phyloP scores from a whole-genome alignment of 2,329 filamentous ascomycete genomes.

The Fusarium goolgardi region DNA sequence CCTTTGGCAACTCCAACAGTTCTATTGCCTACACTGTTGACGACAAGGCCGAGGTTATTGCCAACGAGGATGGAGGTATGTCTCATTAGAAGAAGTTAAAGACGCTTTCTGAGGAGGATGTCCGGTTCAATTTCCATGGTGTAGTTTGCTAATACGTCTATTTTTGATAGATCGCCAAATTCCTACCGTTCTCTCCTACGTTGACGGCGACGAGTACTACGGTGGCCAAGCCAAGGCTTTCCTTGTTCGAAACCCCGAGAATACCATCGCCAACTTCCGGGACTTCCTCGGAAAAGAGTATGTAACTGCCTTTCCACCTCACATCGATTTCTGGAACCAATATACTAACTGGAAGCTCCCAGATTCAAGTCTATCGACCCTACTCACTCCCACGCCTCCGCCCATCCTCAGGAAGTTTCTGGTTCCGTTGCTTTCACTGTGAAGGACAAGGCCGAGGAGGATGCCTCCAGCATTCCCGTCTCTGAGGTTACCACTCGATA shows the following conservation, averaged over 20 bases:
- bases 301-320: conserved; percentile 42
- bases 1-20: conserved; percentile 98
- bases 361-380: conserved; percentile 96
- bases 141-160: conserved; percentile 22
- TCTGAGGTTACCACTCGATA: conserved; percentile 87
- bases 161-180: conserved; percentile 86
- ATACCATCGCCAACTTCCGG: conserved; percentile 95
- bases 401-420: conserved; percentile 82
- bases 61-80: conserved; percentile 96
- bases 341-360: conserved; percentile 35
- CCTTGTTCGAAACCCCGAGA: conserved; percentile 89
- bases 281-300: conserved; percentile 96
- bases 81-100: conserved; percentile 19
- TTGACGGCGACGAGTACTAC: conserved; percentile 96
- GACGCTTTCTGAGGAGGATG: neutral
- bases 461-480: conserved; percentile 76
- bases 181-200: conserved; percentile 91
- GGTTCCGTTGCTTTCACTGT: conserved; percentile 83
- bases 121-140: neutral
- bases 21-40: conserved; percentile 94
- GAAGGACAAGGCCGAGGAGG: conserved; percentile 77
- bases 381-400: conserved; percentile 91
- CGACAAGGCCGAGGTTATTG: conserved; percentile 96
- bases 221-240: conserved; percentile 95
- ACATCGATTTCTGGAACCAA: conserved; percentile 9